Percentiles rank a stretch among this genome's conserved stretches.
phyloP scores from a whole-genome alignment of 1,284 basidiomycete species.

The Cutaneotrichosporon cutaneum region DNA sequence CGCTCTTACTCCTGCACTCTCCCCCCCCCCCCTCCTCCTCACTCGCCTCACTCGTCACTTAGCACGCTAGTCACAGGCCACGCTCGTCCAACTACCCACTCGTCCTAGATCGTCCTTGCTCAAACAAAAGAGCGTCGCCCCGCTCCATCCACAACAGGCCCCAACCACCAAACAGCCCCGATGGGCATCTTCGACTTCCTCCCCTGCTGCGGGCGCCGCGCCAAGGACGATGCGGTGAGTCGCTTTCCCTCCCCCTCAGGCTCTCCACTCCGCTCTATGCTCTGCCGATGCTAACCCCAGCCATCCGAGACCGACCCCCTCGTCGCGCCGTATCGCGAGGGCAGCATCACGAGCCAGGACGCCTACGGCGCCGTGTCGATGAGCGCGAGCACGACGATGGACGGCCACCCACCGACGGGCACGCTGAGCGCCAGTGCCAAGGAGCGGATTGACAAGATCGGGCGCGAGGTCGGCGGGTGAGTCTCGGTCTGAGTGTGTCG shows the following conservation, averaged over 20 bases:
- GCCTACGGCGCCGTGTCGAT: slow-evolving; percentile 20
- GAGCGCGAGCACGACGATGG: slow-evolving; percentile 8
- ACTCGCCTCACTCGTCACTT: too few relatives aligned
- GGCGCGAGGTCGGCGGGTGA: slow-evolving; percentile 26
- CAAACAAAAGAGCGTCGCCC: too few relatives aligned
- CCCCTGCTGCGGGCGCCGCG: slow-evolving; percentile 17
- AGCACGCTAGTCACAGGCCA: too few relatives aligned
- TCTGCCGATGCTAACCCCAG: slow-evolving; percentile 6
- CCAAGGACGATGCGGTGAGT: slow-evolving; percentile 18
- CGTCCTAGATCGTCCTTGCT: too few relatives aligned
- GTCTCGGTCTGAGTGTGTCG: slow-evolving; percentile 1
- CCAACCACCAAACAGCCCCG: background rate
- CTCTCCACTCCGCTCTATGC: background rate
- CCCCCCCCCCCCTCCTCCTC: too few relatives aligned
- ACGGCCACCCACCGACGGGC: slow-evolving; percentile 8
- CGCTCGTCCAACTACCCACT: too few relatives aligned
- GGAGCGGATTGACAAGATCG: slow-evolving; percentile 22
- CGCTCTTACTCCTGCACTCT: too few relatives aligned
- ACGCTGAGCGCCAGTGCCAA: slow-evolving; percentile 17
- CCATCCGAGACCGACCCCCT: slow-evolving; percentile 20
- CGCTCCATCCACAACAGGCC: too few relatives aligned
- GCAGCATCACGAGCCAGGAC: slow-evolving; percentile 22
- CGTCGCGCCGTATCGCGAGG: slow-evolving; percentile 13
- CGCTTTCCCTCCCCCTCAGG: background rate
- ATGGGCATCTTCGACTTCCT: slow-evolving; percentile 25